Evolutionary conservation across 768 basidiomycete genomes (phyloP).

Genomic region (Neoboletus subvelutipes): DNA sequence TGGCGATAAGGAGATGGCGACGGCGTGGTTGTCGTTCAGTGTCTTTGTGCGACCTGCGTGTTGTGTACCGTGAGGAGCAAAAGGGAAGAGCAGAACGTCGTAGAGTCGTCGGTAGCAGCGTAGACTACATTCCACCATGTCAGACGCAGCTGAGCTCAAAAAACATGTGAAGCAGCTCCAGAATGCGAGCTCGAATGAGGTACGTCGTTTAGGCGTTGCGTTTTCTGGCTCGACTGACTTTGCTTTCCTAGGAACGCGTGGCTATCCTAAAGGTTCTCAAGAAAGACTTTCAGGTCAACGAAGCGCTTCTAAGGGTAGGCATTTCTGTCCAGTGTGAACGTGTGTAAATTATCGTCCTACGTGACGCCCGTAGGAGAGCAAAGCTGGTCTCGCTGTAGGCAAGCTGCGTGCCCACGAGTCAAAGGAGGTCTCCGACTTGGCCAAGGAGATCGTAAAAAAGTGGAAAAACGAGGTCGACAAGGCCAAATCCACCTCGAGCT

Average conservation of each 20-base stretch:
- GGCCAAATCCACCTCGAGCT: slow-evolving; percentile 40
- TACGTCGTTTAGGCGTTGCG: slow-evolving; percentile 33
- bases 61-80: background rate
- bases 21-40: no score
- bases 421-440: slow-evolving; percentile 74
- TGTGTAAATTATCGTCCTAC: slow-evolving; percentile 5
- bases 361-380: slow-evolving; percentile 67
- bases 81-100: background rate
- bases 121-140: slow-evolving; percentile 26
- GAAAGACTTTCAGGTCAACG: slow-evolving; percentile 65
- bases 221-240: background rate
- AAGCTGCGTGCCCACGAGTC: slow-evolving; percentile 75
- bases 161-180: slow-evolving; percentile 80
- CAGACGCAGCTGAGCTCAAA: slow-evolving; percentile 61
- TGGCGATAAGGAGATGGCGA: slow-evolving; percentile 2
- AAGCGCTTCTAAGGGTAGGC: slow-evolving; percentile 72
- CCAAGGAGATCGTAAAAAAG: slow-evolving; percentile 88
- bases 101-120: slow-evolving; percentile 23
- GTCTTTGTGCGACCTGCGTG: no score
- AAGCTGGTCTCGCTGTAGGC: slow-evolving; percentile 88
- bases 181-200: slow-evolving; percentile 55
- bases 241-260: slow-evolving; percentile 56
- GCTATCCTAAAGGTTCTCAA: slow-evolving; percentile 61
- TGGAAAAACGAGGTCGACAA: slow-evolving; percentile 90
- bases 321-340: slow-evolving; percentile 9